Evolutionary conservation across 1,139 yeast genomes (phyloP).

Genomic region (Hemisphaericaspora xylanilytica): DNA sequence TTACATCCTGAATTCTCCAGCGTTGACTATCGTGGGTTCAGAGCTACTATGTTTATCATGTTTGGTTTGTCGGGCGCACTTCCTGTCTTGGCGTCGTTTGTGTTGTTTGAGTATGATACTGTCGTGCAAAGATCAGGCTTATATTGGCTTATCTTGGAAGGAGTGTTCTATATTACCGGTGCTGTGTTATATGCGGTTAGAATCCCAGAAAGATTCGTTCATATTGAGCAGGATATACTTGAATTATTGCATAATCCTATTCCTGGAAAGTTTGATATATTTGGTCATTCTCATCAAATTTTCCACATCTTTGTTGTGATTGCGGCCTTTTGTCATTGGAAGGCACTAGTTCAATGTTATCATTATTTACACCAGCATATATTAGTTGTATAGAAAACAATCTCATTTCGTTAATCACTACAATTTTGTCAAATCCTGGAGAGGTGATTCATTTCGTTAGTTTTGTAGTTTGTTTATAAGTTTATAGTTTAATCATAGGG

Average conservation of each 20-base stretch:
- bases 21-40: constrained; percentile 67
- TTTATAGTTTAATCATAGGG: too few relatives aligned
- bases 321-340: constrained; percentile 77
- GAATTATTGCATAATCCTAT: constrained; percentile 16
- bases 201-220: constrained; percentile 69
- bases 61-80: constrained; percentile 80
- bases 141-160: constrained; percentile 66
- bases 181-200: constrained; percentile 77
- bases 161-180: constrained; percentile 69
- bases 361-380: constrained; percentile 41
- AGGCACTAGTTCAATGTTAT: constrained; percentile 62
- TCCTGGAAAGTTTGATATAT: constrained; percentile 53
- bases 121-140: constrained; percentile 55
- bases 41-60: constrained; percentile 75
- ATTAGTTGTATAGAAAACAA: not conserved
- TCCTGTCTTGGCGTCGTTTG: constrained; percentile 59
- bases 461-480: too few relatives aligned
- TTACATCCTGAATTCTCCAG: constrained; percentile 64
- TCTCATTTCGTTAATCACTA: too few relatives aligned
- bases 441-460: too few relatives aligned
- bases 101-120: constrained; percentile 31
- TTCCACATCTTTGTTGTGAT: constrained; percentile 80
- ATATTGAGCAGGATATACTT: constrained; percentile 44
- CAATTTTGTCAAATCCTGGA: too few relatives aligned
- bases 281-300: constrained; percentile 87